A percentile compares a stretch with the other conserved stretches of the same genome.
phyloP scores from a whole-genome alignment of 768 basidiomycete genomes.

The Rhizopogon vesiculosus region DNA sequence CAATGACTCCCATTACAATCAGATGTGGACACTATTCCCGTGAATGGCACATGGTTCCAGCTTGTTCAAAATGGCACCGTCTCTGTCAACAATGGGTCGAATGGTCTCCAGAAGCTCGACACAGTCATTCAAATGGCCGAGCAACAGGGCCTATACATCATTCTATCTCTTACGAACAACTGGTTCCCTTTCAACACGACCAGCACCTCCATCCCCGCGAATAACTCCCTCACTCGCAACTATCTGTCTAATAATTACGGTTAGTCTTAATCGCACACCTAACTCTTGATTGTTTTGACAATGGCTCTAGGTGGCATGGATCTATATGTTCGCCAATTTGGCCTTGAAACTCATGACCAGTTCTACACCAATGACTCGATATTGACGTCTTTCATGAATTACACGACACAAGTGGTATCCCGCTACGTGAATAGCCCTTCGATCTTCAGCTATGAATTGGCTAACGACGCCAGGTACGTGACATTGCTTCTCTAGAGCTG shows the following conservation, averaged over 20 bases:
- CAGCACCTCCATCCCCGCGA: slow-evolving; percentile 12
- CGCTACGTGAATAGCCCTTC: slow-evolving; percentile 51
- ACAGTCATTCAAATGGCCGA: slow-evolving; percentile 50
- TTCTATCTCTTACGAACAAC: slow-evolving; percentile 58
- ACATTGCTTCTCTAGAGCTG: background rate
- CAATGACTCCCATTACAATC: slow-evolving; percentile 1
- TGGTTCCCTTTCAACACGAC: slow-evolving; percentile 43
- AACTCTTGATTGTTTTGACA: slow-evolving; percentile 1
- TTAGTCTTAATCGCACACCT: slow-evolving; percentile 12
- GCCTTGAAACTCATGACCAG: slow-evolving; percentile 42
- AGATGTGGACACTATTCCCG: slow-evolving; percentile 52
- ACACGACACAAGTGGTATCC: slow-evolving; percentile 46
- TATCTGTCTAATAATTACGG: slow-evolving; percentile 62
- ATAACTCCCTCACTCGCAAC: slow-evolving; percentile 43
- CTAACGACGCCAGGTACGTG: slow-evolving; percentile 57
- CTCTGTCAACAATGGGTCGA: slow-evolving; percentile 53
- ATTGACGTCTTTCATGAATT: slow-evolving; percentile 51
- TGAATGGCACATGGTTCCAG: slow-evolving; percentile 63
- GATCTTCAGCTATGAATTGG: slow-evolving; percentile 58
- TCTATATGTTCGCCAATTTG: slow-evolving; percentile 50
- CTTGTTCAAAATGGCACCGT: slow-evolving; percentile 49
- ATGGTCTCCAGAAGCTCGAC: slow-evolving; percentile 61
- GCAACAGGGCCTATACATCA: slow-evolving; percentile 46
- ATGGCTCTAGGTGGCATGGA: slow-evolving; percentile 56
- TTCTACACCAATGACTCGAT: slow-evolving; percentile 53